Conservation (phyloP, 768 basidiomycete species). For the Pholiota microspora region DNA sequence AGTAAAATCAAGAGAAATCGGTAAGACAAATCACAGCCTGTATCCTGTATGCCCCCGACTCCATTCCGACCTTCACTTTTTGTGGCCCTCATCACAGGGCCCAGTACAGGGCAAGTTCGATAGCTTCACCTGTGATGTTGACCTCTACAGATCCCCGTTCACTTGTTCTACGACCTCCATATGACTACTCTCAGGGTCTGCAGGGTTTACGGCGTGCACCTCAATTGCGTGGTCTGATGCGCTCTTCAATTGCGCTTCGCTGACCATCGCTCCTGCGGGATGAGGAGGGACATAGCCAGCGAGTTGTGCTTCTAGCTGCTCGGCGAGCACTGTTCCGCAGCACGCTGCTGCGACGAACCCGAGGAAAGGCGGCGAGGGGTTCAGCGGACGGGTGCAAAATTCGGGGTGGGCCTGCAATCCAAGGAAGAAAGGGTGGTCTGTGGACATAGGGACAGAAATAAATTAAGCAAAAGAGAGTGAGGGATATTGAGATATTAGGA, state of each 20-base stretch:
- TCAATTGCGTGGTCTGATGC: conserved; percentile 20
- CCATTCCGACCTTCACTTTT: background rate
- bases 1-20: too few species aligned
- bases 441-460: background rate
- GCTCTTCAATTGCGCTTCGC: conserved; percentile 54
- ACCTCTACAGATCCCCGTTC: conserved; percentile 2
- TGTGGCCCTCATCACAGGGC: too few species aligned
- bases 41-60: background rate
- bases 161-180: conserved; percentile 19
- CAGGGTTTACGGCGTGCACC: conserved; percentile 1
- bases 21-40: too few species aligned
- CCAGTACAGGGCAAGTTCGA: too few species aligned
- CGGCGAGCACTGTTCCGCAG: conserved; percentile 49
- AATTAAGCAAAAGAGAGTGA: too few species aligned
- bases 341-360: conserved; percentile 88
- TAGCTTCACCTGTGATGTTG: too few species aligned
- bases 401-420: conserved; percentile 97
- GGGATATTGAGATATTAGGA: too few species aligned
- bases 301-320: conserved; percentile 70
- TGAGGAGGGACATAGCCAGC: conserved; percentile 69
- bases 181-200: conserved; percentile 10
- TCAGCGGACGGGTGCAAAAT: conserved; percentile 96
- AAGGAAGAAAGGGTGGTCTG: conserved; percentile 93
- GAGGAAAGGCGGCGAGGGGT: conserved; percentile 96
- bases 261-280: conserved; percentile 71